Evolutionary conservation across 306 rosid species (phyloP), one percentile per base, ranked within the genome.

Genomic region (Quillaja saponaria): DNA sequence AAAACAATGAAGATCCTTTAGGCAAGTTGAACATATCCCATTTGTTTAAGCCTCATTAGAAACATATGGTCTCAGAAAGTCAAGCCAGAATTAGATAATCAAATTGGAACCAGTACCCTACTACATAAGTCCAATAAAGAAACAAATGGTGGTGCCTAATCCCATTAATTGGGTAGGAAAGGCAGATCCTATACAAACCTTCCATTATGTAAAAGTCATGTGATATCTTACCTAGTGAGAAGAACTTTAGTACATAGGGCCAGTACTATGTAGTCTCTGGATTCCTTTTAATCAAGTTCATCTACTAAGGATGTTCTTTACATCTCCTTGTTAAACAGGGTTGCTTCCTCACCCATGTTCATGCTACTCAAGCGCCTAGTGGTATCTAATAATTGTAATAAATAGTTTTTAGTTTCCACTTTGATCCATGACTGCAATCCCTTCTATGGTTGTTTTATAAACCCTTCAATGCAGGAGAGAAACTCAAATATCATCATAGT

Each of bases 371-470:
- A 4, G 17, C 34, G 21, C 8, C 18, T 49, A 33, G 47, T 34
- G 37, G 15, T 35, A 63, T n/a, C 8, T 14, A 21, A 49, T 20
- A 64, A 37, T 39, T 67, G 38, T 19, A 38, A 37, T 45, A 45
- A 45, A 7, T 9, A 1, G 37, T 3, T 13, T 12, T 6, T 2
- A 10, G 5, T 34, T 37, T 56, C 34, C 14, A 56, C 1, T 34
- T 34, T 55, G 5, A 10, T 56, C 46, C 35, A 39, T 3, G 35
- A 12, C 37, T 53, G 15, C 16, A 66, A 20, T 20, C 25, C 63
- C 71, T 34, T 33, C 8, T 34, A 17, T 34, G 34, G 21, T 13
- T 17, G 47, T 55, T 55, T 54, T 63, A 66, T 55, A 66, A 55
- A 54, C 8, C 17, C 7, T 21, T 6, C 21, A 8, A 49, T 33